Evolutionary conservation across 2,329 filamentous ascomycete genomes (phyloP), one percentile per base, ranked within the genome.

Genomic region (Exophiala xenobiotica): DNA sequence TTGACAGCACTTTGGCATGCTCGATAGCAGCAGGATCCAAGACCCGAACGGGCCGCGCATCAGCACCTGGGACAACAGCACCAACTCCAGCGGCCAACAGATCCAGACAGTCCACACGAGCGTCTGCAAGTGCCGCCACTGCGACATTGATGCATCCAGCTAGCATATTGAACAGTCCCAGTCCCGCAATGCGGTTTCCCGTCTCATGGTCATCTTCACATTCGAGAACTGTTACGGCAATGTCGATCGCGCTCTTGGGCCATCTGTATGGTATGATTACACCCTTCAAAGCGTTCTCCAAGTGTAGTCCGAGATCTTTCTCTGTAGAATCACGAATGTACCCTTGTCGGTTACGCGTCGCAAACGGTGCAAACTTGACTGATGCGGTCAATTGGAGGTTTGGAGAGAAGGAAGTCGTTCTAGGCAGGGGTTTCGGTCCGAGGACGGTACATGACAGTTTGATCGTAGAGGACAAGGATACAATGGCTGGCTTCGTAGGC

Each of bases 171-270:
- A 97, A 92, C 72, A 88, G 81, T 7, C 90, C 90, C 86, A 90
- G 95, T 11, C 87, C 82, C 56, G 84, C 83, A 52, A 83, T 79
- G 71, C 51, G 71, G 38, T 49, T 42, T 18, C 58, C 60, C 6
- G 40, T 71, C 65, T 82, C 78, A 3, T 78, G 82, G 67, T 96
- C 89, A 22, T 63, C 59, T 65, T 97, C 93, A 2, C 90, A 92
- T 72, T 99, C 93, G 14, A 99, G 77, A 42, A 99, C 84, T 0
- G 90, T 96, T 42, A 99, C 83, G 14, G 96, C 86, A 33, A 99
- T 85, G 67, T 99, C 93, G n/a, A 96, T 85, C 38, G 90, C 91
- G 68, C 90, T 96, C 76, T 99, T 99, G n/a, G 93, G 93, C 89
- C 92, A 99, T 51, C 92, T 79, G 67, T 96, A 91, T 11, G 90